Evolutionary conservation across 169 alveolate species (phyloP).

Genomic region (Theileria annulata): DNA sequence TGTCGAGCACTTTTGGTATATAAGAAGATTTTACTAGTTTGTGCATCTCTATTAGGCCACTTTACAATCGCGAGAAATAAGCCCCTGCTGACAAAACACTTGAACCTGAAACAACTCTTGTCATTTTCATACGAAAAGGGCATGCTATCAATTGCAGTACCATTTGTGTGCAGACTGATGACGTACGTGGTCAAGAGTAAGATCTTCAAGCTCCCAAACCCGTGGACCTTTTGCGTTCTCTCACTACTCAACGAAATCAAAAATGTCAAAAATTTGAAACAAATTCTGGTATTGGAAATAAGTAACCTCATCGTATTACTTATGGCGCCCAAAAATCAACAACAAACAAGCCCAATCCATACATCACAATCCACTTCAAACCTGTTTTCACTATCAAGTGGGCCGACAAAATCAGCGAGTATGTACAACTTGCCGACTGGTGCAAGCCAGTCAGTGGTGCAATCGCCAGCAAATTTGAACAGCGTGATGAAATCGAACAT

Average conservation of each 20-base stretch:
- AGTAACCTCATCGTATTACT: constrained; percentile 80
- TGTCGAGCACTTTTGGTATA: constrained; percentile 83
- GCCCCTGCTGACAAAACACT: constrained; percentile 85
- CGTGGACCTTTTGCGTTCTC: constrained; percentile 88
- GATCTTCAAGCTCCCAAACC: constrained; percentile 87
- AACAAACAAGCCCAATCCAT: constrained; percentile 28
- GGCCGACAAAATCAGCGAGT: not conserved
- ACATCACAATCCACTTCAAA: not conserved
- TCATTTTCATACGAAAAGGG: constrained; percentile 80
- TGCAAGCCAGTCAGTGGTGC: constrained; percentile 1
- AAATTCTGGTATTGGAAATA: constrained; percentile 83
- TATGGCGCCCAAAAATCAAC: constrained; percentile 25
- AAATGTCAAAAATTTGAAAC: constrained; percentile 76
- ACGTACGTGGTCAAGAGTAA: constrained; percentile 76
- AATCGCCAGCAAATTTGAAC: not conserved
- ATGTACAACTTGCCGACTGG: not conserved
- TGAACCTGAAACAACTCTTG: constrained; percentile 84
- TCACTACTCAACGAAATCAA: constrained; percentile 85
- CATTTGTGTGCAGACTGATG: constrained; percentile 87
- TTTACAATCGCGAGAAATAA: constrained; percentile 84
- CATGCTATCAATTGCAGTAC: constrained; percentile 80
- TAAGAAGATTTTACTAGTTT: constrained; percentile 82
- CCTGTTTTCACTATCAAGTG: not conserved
- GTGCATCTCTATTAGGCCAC: constrained; percentile 88
- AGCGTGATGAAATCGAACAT: constrained; percentile 8